These are phyloP conservation scores for Trametes gibbosa DNA, from an alignment of 768 basidiomycete genomes.

Conservation along the genomic window DNA sequence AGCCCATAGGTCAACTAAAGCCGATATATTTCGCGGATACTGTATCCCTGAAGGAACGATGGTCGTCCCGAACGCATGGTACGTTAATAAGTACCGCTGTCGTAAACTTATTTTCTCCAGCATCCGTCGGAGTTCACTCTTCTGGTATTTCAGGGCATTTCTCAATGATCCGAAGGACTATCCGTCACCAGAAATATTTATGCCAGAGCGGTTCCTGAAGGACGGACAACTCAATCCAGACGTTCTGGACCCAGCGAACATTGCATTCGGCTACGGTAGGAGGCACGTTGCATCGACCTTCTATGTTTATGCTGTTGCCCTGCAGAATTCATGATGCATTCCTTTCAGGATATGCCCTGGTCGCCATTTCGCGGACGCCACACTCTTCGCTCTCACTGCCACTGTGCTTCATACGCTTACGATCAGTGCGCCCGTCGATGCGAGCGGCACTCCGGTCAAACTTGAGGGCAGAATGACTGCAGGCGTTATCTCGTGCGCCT, in stretches of 20 bases:
- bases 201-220: conserved; percentile 17
- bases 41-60: conserved; percentile 18
- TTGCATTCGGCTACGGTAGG: conserved; percentile 4
- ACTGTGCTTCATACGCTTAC: conserved; percentile 1
- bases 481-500: conserved; percentile 15
- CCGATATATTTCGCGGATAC: conserved; percentile 18
- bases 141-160: neutral
- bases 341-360: conserved; percentile 7
- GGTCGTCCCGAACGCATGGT: conserved; percentile 19
- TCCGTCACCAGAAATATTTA: conserved; percentile 18
- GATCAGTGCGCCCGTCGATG: neutral
- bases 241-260: neutral
- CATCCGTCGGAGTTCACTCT: neutral
- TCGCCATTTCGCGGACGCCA: neutral
- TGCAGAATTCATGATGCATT: neutral
- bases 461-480: conserved; percentile 7
- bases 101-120: too few relatives aligned
- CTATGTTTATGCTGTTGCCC: neutral
- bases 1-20: conserved; percentile 14
- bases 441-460: neutral
- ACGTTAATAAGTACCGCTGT: neutral
- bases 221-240: neutral
- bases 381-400: conserved; percentile 7
- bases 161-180: conserved; percentile 10
- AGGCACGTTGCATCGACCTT: neutral